Evolutionary conservation across 495 filamentous ascomycete species (phyloP), one percentile per base, ranked within the genome.

Genomic region (Neurospora cerealis): DNA sequence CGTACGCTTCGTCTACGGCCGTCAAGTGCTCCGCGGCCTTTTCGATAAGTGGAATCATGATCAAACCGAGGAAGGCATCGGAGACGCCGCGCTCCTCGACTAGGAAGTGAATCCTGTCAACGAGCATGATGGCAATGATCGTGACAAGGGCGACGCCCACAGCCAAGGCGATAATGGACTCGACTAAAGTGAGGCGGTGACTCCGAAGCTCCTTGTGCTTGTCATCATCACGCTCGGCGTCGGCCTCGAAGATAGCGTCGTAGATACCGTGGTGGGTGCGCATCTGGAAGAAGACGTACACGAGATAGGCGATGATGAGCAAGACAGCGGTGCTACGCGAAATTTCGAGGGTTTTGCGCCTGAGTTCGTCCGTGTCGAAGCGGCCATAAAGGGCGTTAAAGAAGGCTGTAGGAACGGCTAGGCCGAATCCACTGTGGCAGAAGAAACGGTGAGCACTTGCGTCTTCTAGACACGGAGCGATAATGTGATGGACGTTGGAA

Each of bases 11-110:
- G 80, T 98, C 95, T 62, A 98, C 83, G 15, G 94, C 93, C 0
- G 92, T 97, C 44, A 97, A 82, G 80, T 97, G 95, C 84, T 97
- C 95, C 11, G 93, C 93, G 0, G 90, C 91, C 79, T 98, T 98
- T 78, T 97, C 95, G 9, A 97, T 94, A 1, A 98, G 85, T 3
- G 95, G 95, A 1, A 94, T 84, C 4, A 93, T 84, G 71, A 93
- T 93, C 74, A 95, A 82, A 70, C 93, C 93, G 81, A 95, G 88
- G 79, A 94, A 94, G 24, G 89, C 89, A 77, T 98, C 95, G 1
- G 88, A 90, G 21, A 98, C 86, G 62, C 86, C 79, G 21, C 84
- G 85, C 46, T 89, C 70, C 66, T 79, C 74, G 19, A 97, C 93
- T 11, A 98, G 90, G 76, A 80, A 86, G 69, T 91, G 86, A 75